Evolutionary conservation across 1,284 basidiomycete species (phyloP).

Genomic region (Exsudoporus floridanus): DNA sequence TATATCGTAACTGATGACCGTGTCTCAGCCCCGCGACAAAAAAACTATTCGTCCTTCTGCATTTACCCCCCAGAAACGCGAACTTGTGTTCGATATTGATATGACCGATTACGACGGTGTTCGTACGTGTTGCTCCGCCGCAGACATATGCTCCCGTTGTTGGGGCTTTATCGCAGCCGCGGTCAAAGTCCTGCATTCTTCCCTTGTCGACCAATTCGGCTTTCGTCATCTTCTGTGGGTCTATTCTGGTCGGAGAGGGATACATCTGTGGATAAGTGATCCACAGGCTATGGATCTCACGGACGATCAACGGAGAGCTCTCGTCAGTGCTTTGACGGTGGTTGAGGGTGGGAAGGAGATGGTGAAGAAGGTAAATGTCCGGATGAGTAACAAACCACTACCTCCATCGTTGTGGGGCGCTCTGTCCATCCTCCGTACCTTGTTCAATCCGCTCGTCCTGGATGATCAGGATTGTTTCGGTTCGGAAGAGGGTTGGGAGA

Average conservation of each 20-base stretch:
- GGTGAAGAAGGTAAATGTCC: slow-evolving; percentile 82
- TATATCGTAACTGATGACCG: slow-evolving; percentile 5
- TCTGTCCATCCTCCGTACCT: slow-evolving; percentile 51
- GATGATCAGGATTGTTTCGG: slow-evolving; percentile 87
- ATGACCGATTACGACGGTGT: slow-evolving; percentile 99
- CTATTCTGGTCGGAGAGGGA: slow-evolving; percentile 97
- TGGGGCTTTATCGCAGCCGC: slow-evolving; percentile 96
- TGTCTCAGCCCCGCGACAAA: slow-evolving; percentile 79
- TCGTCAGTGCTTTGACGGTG: slow-evolving; percentile 88
- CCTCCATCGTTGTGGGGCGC: slow-evolving; percentile 66
- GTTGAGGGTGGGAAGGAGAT: slow-evolving; percentile 83
- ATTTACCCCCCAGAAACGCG: slow-evolving; percentile 80
- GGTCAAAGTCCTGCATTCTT: slow-evolving; percentile 82
- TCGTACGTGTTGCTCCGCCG: slow-evolving; percentile 92
- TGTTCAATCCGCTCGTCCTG: slow-evolving; percentile 75
- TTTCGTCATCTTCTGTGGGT: slow-evolving; percentile 89
- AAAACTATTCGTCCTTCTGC: slow-evolving; percentile 79
- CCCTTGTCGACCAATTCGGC: slow-evolving; percentile 85
- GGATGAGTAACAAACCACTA: slow-evolving; percentile 44
- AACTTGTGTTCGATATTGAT: slow-evolving; percentile 99
- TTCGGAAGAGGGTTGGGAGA: slow-evolving; percentile 69
- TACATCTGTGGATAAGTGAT: slow-evolving; percentile 98
- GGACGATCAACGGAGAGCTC: slow-evolving; percentile 85
- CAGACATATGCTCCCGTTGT: slow-evolving; percentile 90
- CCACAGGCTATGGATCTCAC: slow-evolving; percentile 83